Evolutionary conservation across 192 early-diverging fungal genomes (phyloP).

Genomic region (Backusella psychrophila): DNA sequence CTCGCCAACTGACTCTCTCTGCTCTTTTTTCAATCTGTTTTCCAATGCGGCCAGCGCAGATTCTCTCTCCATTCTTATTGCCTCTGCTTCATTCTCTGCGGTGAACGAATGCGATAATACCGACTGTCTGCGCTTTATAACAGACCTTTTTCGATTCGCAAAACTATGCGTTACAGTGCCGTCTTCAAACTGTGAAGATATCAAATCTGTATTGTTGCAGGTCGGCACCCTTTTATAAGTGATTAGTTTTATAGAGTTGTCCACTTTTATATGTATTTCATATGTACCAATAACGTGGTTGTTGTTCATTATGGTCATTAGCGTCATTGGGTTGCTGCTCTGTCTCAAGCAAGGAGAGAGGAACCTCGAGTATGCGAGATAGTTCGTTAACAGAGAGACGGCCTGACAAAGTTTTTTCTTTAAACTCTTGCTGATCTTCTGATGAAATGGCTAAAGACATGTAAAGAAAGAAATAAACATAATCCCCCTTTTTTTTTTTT

Average conservation of each 20-base stretch:
- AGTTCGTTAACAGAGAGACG: not conserved
- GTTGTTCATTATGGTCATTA: not conserved
- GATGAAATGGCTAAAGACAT: not conserved
- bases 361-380: not conserved
- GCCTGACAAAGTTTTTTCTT: not conserved
- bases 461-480: not conserved
- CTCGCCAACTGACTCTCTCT: not conserved
- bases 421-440: not conserved
- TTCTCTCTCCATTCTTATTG: slow-evolving; percentile 10
- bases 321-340: not conserved
- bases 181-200: not conserved
- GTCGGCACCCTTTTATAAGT: not conserved
- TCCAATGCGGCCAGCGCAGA: slow-evolving; percentile 19
- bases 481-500: not conserved
- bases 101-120: slow-evolving; percentile 34
- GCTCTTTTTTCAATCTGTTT: not conserved
- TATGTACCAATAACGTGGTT: not conserved
- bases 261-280: not conserved
- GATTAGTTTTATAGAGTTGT: not conserved
- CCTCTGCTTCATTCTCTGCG: slow-evolving; percentile 5
- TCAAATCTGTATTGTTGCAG: not conserved
- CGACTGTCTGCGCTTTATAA: slow-evolving; percentile 23
- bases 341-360: not conserved
- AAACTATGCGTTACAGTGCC: not conserved
- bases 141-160: slow-evolving; percentile 3